Base-by-base conservation (phyloP, 306 rosid species). In the Canavalia ensiformis region DNA sequence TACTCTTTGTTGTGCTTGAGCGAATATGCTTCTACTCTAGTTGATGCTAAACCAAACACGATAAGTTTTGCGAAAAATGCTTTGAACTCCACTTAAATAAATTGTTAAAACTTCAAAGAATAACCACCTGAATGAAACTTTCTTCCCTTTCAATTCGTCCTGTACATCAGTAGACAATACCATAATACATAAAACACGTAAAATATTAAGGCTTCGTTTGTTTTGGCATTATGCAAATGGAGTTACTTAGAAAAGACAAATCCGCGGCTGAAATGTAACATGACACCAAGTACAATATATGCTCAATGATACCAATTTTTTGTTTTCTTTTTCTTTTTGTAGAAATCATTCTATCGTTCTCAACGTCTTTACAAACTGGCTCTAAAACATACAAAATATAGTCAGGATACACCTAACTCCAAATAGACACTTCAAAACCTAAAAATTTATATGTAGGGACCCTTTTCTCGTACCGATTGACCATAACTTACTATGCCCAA, bases 101-200 rank as follows among this genome's bases (percentile, higher is more conserved):
- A 29, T 44, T 46, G 54, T 49, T 37, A 55, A 18, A 18, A 18
- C 25, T 18, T 18, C 25, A 42, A 50, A 79, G 51, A 78, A 66
- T 41, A 79, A 73, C 73, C 81, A 44, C 25, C 42, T 68, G n/a
- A 29, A 59, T 69, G 56, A 60, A 55, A 45, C 59, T 82, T 39
- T 57, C 42, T 50, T 75, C 65, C 70, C 46, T 54, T 76, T 75
- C 42, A 69, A 60, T 45, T 52, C 72, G 12, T 80, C 57, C 37
- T n/a, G 50, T 57, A 62, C 45, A 75, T 76, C 79, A 75, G 63
- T 11, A 51, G 64, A 28, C 50, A 82, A 65, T n/a, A 34, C 33
- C 73, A 72, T 5, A 72, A n/a, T 50, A 59, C 70, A 75, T 63
- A 75, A 76, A 68, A 68, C 45, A 41, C 37, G 52, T 18, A 70